These are phyloP conservation scores for Malassezia cuniculi DNA, from an alignment of 1,284 basidiomycete genomes.

Conservation along the genomic window DNA sequence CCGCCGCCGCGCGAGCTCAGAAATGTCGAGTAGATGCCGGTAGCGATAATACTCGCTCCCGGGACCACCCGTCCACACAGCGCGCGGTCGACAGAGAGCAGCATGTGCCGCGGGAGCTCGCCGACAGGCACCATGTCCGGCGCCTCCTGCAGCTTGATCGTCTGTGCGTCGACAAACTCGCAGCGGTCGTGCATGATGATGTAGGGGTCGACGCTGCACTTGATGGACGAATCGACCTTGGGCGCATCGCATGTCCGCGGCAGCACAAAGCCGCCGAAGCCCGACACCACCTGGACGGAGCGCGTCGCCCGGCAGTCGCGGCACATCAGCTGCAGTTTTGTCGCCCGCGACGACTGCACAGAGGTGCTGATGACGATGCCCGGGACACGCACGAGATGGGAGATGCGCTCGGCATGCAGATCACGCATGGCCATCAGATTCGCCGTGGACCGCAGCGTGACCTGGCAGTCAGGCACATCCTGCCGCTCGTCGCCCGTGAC, in stretches of 20 bases:
- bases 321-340: conserved; percentile 81
- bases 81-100: conserved; percentile 67
- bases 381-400: conserved; percentile 86
- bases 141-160: conserved; percentile 91
- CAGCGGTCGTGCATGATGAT: conserved; percentile 91
- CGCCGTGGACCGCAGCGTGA: conserved; percentile 66
- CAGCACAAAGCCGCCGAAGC: conserved; percentile 62
- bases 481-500: conserved; percentile 28
- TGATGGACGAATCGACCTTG: conserved; percentile 49
- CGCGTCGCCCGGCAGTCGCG: conserved; percentile 76
- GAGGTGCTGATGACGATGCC: conserved; percentile 98
- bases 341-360: conserved; percentile 80
- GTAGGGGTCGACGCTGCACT: conserved; percentile 91
- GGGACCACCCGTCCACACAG: conserved; percentile 54
- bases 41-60: conserved; percentile 82
- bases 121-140: conserved; percentile 99
- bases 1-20: conserved; percentile 55
- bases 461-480: conserved; percentile 62
- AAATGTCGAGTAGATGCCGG: conserved; percentile 94
- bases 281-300: conserved; percentile 56
- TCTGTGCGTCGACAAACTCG: conserved; percentile 87
- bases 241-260: conserved; percentile 36
- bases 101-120: conserved; percentile 89
- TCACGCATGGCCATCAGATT: conserved; percentile 90
- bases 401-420: conserved; percentile 68